Conservation (phyloP, 257 asterid species). For the Fraxinus cuspidata region DNA sequence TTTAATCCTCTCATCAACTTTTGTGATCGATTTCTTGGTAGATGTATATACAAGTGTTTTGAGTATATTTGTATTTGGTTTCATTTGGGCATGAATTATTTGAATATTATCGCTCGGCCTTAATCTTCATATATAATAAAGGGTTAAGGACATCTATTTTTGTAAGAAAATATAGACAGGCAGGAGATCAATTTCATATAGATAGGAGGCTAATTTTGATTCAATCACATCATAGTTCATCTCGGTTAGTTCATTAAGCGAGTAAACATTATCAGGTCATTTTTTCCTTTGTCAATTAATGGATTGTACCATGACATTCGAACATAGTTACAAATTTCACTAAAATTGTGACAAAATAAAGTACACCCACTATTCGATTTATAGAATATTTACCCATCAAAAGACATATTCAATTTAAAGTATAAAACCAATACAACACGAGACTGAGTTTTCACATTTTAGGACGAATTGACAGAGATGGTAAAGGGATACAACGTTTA, state of each 20-base stretch:
- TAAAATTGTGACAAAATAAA: neutral
- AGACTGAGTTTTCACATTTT: neutral
- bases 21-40: constrained; percentile 12
- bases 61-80: neutral
- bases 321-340: neutral
- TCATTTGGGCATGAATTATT: neutral
- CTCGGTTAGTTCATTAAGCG: too few species aligned
- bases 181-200: too few species aligned
- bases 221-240: too few species aligned
- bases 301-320: neutral
- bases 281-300: neutral
- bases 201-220: too few species aligned
- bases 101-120: too few species aligned
- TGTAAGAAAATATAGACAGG: too few species aligned
- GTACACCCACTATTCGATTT: neutral
- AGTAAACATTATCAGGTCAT: neutral
- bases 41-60: constrained; percentile 26
- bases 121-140: too few species aligned
- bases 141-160: too few species aligned
- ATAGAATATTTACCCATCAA: neutral
- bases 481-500: neutral
- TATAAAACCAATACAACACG: neutral
- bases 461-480: neutral
- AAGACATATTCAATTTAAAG: neutral
- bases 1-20: neutral